Base-by-base conservation (phyloP, 2,329 filamentous ascomycete species). In the Aspergillus pseudonomiae region DNA sequence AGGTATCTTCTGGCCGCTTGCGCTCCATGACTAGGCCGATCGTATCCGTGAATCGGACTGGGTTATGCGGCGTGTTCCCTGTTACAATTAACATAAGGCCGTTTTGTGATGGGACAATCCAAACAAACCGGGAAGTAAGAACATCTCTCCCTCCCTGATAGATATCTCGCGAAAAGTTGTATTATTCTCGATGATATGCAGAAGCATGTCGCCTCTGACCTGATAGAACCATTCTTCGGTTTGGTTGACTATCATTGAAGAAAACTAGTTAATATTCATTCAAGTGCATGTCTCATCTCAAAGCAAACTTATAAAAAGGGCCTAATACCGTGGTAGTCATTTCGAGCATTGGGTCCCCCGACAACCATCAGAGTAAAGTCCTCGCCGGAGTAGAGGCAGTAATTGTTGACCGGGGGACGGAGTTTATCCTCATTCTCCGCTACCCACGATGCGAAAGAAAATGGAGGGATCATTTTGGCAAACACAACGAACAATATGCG, bases 21-120 rank as follows among this genome's bases (percentile, higher is more conserved):
- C 95, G 92, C 83, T 97, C 93, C 54, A 97, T 83, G 32, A 96
- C 93, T 60, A 97, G 82, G 52, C 93, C 93, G 34, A 96, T 91
- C 0, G 93, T 97, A 79, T 95, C 82, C 71, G 90, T 90, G 79
- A 95, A 96, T 64, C 93, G 87, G 26, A 96, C 91, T 0, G 93
- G 93, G 79, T 96, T 96, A 80, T 96, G 93, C 19, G 93, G 93
- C 16, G 89, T 93, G 24, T 67, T 66, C n/a, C 58, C 62, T 63
- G 26, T 3, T 12, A 26, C 5, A 24, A 16, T 24, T 19, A n/a
- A n/a, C 53, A 10, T 61, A 67, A 7, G 16, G 39, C 26, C 26
- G 16, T 30, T 50, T n/a, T 10, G 4, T 30, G 26, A 28, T 16
- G 26, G 26, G 12, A 16, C 26, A 4, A 48, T 28, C 19, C 14